A percentile compares a stretch with the other conserved stretches of the same genome.
These are phyloP conservation scores for Deakozyma indianensis DNA, from an alignment of 805 yeast species.

Conservation along the genomic window DNA sequence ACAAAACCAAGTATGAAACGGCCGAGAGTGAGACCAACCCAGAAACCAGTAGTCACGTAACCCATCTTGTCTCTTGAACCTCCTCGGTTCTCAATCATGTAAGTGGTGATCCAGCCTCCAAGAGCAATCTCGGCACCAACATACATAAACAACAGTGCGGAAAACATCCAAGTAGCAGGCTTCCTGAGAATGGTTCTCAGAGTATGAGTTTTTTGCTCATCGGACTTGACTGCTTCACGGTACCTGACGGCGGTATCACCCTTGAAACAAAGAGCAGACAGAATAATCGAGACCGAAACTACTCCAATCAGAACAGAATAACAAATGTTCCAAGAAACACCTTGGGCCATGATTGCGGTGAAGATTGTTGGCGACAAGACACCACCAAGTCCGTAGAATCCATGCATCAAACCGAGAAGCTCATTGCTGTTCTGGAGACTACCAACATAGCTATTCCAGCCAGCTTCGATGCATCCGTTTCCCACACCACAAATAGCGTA, in stretches of 20 bases:
- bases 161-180: slow-evolving; percentile 25
- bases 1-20: slow-evolving; percentile 35
- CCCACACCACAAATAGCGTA: slow-evolving; percentile 38
- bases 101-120: slow-evolving; percentile 62
- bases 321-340: not conserved
- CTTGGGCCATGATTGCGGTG: not conserved
- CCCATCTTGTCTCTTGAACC: slow-evolving; percentile 37
- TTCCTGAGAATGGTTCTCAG: not conserved
- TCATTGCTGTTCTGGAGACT: slow-evolving; percentile 17
- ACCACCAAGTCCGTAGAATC: slow-evolving; percentile 16
- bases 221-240: not conserved
- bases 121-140: slow-evolving; percentile 57
- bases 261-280: not conserved
- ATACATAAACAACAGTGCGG: slow-evolving; percentile 43
- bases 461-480: slow-evolving; percentile 41
- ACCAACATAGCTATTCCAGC: slow-evolving; percentile 35
- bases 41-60: slow-evolving; percentile 52
- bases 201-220: not conserved
- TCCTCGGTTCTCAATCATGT: slow-evolving; percentile 37
- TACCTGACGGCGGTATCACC: not conserved
- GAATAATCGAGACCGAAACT: not conserved
- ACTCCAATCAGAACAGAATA: not conserved
- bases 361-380: slow-evolving; percentile 10
- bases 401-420: not conserved
- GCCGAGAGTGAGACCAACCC: slow-evolving; percentile 60